phyloP scores from a whole-genome alignment of 2,329 filamentous ascomycete genomes.

The Diaporthe batatas region DNA sequence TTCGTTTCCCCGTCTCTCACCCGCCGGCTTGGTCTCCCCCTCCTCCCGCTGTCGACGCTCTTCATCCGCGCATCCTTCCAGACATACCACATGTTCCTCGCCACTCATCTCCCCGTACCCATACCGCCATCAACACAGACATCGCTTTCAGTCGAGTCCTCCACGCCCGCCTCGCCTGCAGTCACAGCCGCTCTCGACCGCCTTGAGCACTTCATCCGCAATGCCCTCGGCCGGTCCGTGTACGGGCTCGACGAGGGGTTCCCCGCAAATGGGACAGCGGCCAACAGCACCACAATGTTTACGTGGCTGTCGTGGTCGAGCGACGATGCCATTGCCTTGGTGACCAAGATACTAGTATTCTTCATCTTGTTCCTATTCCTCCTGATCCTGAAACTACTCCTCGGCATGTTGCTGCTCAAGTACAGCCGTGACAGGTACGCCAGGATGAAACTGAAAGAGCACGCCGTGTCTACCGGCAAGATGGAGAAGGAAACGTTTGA shows the following conservation, averaged over 20 bases:
- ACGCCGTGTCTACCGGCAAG: conserved; percentile 60
- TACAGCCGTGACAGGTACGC: conserved; percentile 85
- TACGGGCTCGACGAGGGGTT: conserved; percentile 69
- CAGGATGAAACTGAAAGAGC: conserved; percentile 81
- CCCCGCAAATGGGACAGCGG: conserved; percentile 35
- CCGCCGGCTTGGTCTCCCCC: conserved; percentile 87
- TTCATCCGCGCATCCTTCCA: conserved; percentile 96
- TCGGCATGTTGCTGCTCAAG: conserved; percentile 88
- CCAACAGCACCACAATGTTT: conserved; percentile 51
- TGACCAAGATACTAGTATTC: conserved; percentile 89
- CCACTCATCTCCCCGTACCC: conserved; percentile 84
- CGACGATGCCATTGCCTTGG: conserved; percentile 79
- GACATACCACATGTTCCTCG: conserved; percentile 98
- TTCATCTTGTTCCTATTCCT: conserved; percentile 87
- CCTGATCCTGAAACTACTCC: conserved; percentile 84
- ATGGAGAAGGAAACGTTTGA: conserved; percentile 69
- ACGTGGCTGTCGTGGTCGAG: conserved; percentile 70
- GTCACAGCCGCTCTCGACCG: conserved; percentile 83
- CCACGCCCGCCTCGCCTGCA: conserved; percentile 76
- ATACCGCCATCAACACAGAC: conserved; percentile 75
- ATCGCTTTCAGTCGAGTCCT: conserved; percentile 73
- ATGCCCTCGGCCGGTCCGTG: conserved; percentile 80
- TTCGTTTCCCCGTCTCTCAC: conserved; percentile 93
- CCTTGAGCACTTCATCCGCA: conserved; percentile 82
- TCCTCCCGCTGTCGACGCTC: conserved; percentile 92